Percentiles rank a stretch among this genome's conserved stretches.
These are phyloP conservation scores for Hortaea werneckii DNA, from an alignment of 2,329 filamentous ascomycete genomes.

Conservation along the genomic window DNA sequence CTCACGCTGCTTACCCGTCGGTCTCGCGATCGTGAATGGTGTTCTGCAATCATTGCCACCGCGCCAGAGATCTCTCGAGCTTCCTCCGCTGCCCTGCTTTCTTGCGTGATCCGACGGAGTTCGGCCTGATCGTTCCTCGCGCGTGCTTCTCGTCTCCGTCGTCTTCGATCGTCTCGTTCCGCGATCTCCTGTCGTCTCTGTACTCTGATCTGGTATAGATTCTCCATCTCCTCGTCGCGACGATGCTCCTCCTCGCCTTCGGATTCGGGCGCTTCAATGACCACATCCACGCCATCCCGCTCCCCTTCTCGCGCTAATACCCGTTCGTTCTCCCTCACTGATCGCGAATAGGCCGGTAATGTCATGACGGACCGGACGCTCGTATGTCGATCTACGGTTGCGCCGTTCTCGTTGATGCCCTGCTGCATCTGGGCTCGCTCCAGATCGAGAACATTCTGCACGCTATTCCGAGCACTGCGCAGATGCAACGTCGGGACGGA, in stretches of 20 bases:
- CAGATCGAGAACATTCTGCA: slow-evolving; percentile 13
- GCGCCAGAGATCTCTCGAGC: slow-evolving; percentile 27
- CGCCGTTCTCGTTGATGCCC: slow-evolving; percentile 17
- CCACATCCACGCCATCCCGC: slow-evolving; percentile 79
- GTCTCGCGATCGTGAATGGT: slow-evolving; percentile 51
- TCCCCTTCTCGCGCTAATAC: slow-evolving; percentile 85
- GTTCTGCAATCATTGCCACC: slow-evolving; percentile 44
- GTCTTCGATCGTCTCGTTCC: slow-evolving; percentile 67
- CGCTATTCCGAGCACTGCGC: slow-evolving; percentile 13
- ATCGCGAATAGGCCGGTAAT: slow-evolving; percentile 70
- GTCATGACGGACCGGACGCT: slow-evolving; percentile 92
- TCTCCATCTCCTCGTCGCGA: slow-evolving; percentile 85
- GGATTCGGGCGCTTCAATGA: slow-evolving; percentile 75
- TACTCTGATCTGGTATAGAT: slow-evolving; percentile 77
- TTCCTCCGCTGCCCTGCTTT: slow-evolving; percentile 45
- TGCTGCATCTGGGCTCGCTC: slow-evolving; percentile 14
- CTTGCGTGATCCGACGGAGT: slow-evolving; percentile 51
- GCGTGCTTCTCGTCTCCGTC: slow-evolving; percentile 60
- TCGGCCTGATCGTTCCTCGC: slow-evolving; percentile 58
- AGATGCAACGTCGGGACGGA: slow-evolving; percentile 16
- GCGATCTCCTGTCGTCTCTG: slow-evolving; percentile 64
- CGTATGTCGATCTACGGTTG: slow-evolving; percentile 62
- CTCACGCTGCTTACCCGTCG: slow-evolving; percentile 64
- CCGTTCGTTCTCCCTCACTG: slow-evolving; percentile 64
- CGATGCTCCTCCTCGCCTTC: slow-evolving; percentile 67